These are phyloP conservation scores for Fusarium denticulatum DNA, from an alignment of 2,329 filamentous ascomycete genomes.

Conservation along the genomic window DNA sequence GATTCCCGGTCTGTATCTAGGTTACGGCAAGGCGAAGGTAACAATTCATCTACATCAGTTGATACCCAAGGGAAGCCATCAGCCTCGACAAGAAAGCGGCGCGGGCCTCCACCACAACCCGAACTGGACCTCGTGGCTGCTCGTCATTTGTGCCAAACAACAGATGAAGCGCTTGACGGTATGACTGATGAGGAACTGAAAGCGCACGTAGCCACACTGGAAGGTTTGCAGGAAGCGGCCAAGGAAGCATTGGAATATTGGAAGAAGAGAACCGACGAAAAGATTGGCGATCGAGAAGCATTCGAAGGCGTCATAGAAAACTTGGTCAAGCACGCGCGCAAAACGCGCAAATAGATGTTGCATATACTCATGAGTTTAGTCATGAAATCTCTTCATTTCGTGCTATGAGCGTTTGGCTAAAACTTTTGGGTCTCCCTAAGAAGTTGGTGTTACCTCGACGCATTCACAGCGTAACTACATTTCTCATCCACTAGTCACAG, in stretches of 20 bases:
- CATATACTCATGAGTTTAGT: constrained; percentile 27
- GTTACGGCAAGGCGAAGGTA: constrained; percentile 58
- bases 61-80: constrained; percentile 67
- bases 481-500: constrained; percentile 28
- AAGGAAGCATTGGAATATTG: constrained; percentile 87
- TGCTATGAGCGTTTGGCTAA: constrained; percentile 32
- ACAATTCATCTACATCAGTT: constrained; percentile 67
- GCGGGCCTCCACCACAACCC: constrained; percentile 74
- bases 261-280: constrained; percentile 85
- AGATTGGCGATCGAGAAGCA: constrained; percentile 88
- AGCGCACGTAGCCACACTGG: constrained; percentile 74
- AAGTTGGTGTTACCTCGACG: constrained; percentile 40
- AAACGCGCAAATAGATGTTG: constrained; percentile 74
- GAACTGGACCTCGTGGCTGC: constrained; percentile 83
- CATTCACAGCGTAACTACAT: constrained; percentile 41
- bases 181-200: constrained; percentile 82
- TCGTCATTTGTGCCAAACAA: constrained; percentile 82
- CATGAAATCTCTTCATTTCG: constrained; percentile 35
- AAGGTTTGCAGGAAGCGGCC: constrained; percentile 75
- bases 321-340: constrained; percentile 88
- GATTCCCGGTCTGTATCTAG: constrained; percentile 62
- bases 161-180: constrained; percentile 81
- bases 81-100: constrained; percentile 53
- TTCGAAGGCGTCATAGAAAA: constrained; percentile 98
- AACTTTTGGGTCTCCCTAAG: constrained; percentile 32